Evolutionary conservation across 2,329 filamentous ascomycete genomes (phyloP).

Genomic region (Colletotrichum somersetense): DNA sequence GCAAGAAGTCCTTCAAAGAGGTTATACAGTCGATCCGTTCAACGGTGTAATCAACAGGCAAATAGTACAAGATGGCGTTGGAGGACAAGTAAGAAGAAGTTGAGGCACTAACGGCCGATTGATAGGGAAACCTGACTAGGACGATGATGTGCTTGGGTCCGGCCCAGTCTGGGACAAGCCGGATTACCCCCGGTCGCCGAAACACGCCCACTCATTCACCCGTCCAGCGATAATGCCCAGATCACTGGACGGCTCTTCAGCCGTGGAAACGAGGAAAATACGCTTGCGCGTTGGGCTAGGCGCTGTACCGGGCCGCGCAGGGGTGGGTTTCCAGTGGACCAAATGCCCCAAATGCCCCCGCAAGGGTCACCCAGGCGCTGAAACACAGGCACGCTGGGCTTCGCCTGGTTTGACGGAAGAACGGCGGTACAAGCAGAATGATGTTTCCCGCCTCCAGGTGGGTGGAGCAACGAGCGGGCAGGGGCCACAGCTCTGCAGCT

Average conservation of each 20-base stretch:
- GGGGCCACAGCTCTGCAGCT: constrained; percentile 2
- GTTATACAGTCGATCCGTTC: constrained; percentile 1
- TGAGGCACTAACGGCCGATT: constrained; percentile 22
- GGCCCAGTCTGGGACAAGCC: constrained; percentile 38
- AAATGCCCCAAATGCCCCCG: neutral
- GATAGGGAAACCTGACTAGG: constrained; percentile 25
- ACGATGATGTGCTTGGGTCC: constrained; percentile 39
- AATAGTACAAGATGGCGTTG: constrained; percentile 11
- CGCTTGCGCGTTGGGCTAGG: constrained; percentile 31
- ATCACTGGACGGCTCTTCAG: constrained; percentile 6
- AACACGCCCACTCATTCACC: constrained; percentile 7
- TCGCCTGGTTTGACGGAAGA: constrained; percentile 15
- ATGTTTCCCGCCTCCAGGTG: neutral
- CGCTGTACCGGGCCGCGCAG: constrained; percentile 27
- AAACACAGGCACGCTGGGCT: constrained; percentile 26
- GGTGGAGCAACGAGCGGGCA: neutral
- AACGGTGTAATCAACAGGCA: constrained; percentile 8
- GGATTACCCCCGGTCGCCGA: constrained; percentile 30
- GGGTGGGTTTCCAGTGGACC: constrained; percentile 29
- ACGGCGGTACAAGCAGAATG: constrained; percentile 2
- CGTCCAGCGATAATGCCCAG: constrained; percentile 10
- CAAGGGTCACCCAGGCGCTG: constrained; percentile 12
- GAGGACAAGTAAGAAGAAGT: constrained; percentile 14
- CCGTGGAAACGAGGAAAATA: constrained; percentile 5
- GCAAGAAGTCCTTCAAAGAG: neutral